Conservation (phyloP, 306 rosid species). For the Cicer judaicum region DNA sequence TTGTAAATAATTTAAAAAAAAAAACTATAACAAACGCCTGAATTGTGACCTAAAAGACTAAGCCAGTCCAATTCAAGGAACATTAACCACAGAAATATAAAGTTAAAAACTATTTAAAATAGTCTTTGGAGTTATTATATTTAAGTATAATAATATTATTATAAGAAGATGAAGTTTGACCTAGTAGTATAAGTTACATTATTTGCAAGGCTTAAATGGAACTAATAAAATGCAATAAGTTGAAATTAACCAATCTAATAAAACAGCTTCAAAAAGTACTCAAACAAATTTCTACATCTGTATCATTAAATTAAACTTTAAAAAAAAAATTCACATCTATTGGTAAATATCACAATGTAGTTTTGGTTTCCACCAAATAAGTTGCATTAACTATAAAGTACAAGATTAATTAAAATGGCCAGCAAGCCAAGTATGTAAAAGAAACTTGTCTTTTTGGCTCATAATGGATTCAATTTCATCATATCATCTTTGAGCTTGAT, state of each 20-base stretch:
- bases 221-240: constrained; percentile 24
- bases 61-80: no score
- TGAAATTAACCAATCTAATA: constrained; percentile 40
- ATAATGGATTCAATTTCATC: constrained; percentile 49
- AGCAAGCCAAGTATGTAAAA: constrained; percentile 67
- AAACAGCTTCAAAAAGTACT: constrained; percentile 18
- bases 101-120: no score
- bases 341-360: constrained; percentile 41
- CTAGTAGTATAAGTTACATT: no score
- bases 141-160: no score
- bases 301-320: constrained; percentile 38
- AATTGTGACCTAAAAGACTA: no score
- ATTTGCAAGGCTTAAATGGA: background rate
- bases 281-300: constrained; percentile 39
- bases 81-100: no score
- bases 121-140: no score
- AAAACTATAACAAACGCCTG: no score
- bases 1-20: no score
- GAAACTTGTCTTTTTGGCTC: constrained; percentile 63
- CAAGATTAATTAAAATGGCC: constrained; percentile 42
- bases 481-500: constrained; percentile 84
- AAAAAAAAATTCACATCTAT: constrained; percentile 41
- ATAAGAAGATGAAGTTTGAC: no score
- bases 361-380: constrained; percentile 45
- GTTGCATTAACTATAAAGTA: constrained; percentile 25